These are phyloP conservation scores for Saksenaea vasiformis DNA, from an alignment of 371 early-diverging fungal species.

Conservation along the genomic window DNA sequence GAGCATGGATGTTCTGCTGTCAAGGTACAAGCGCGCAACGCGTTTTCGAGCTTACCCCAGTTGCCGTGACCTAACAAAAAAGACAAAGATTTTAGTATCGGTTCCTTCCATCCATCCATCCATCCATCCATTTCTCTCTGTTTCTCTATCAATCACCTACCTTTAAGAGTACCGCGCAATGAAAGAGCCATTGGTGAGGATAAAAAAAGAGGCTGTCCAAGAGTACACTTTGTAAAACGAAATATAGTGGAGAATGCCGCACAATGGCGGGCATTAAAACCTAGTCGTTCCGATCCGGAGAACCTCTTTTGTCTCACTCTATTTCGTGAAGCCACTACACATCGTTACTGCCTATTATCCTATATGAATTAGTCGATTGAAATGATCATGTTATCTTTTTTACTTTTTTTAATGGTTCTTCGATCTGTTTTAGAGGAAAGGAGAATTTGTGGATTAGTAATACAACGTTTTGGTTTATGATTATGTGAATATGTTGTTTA, in stretches of 20 bases:
- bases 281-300: not conserved
- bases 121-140: slow-evolving; percentile 17
- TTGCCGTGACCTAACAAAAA: slow-evolving; percentile 41
- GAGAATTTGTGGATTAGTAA: too few relatives aligned
- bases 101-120: slow-evolving; percentile 31
- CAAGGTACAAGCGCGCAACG: not conserved
- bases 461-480: too few relatives aligned
- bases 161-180: slow-evolving; percentile 59
- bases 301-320: not conserved
- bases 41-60: slow-evolving; percentile 34
- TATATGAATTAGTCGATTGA: too few relatives aligned
- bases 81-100: not conserved
- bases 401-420: too few relatives aligned
- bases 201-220: slow-evolving; percentile 38
- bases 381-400: too few relatives aligned
- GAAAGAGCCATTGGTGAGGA: slow-evolving; percentile 52
- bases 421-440: too few relatives aligned
- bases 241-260: not conserved
- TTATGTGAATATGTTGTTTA: too few relatives aligned
- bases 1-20: slow-evolving; percentile 1
- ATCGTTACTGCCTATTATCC: too few relatives aligned
- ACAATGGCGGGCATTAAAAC: slow-evolving; percentile 1
- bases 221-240: not conserved
- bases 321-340: too few relatives aligned
- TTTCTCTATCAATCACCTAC: slow-evolving; percentile 18